A percentile compares a stretch with the other conserved stretches of the same genome.
Evolutionary conservation across 2,329 filamentous ascomycete species (phyloP).

Genomic region (Fusarium tjaetaba): DNA sequence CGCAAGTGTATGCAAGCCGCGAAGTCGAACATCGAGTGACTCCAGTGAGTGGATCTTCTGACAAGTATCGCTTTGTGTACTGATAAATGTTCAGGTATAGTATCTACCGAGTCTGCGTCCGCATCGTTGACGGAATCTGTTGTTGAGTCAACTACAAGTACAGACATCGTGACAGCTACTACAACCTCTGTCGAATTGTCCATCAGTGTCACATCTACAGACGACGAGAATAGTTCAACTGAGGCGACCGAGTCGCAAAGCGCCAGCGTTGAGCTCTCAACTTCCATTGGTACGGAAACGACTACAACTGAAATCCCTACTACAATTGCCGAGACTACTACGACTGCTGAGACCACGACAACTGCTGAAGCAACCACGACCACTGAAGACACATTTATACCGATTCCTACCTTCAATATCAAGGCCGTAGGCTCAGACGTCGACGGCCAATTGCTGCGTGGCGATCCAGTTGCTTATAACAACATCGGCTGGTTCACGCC

Average conservation of each 20-base stretch:
- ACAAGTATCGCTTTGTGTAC: rapidly evolving
- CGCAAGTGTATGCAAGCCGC: not conserved
- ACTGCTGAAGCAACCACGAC: not conserved
- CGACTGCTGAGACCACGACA: not conserved
- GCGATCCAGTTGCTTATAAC: rapidly evolving
- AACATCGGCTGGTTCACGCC: not conserved
- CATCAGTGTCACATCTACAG: not conserved
- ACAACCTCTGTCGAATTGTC: not conserved
- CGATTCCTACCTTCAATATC: not conserved
- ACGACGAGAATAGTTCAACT: not conserved
- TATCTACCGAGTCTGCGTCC: rapidly evolving
- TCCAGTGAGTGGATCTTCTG: rapidly evolving
- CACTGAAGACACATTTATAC: not conserved
- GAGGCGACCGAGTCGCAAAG: not conserved
- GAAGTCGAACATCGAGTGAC: not conserved
- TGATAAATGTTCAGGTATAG: rapidly evolving
- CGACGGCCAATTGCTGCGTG: not conserved
- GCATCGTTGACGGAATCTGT: rapidly evolving
- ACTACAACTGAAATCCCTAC: not conserved
- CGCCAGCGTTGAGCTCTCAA: not conserved
- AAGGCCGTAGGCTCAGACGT: not conserved
- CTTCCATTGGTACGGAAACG: not conserved
- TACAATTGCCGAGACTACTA: not conserved
- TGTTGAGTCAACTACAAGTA: not conserved
- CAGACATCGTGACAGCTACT: not conserved